Evolutionary conservation across 2,329 filamentous ascomycete species (phyloP).

Genomic region (Fonsecaea multimorphosa): DNA sequence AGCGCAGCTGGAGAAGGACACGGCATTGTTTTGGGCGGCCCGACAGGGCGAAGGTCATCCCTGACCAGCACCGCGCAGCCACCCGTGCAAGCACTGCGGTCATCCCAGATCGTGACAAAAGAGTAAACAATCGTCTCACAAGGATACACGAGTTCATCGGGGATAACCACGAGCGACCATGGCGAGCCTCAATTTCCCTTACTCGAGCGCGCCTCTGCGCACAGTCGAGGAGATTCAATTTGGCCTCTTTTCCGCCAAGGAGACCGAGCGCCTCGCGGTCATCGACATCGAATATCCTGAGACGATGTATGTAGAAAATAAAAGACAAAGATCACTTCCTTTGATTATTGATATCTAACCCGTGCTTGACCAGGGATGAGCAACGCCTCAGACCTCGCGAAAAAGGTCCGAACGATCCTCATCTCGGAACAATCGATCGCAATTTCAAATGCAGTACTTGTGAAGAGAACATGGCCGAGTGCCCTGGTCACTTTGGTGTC

Average conservation of each 20-base stretch:
- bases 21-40: conserved; percentile 37
- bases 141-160: conserved; percentile 37
- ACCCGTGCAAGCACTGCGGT: conserved; percentile 35
- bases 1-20: conserved; percentile 36
- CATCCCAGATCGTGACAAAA: conserved; percentile 30
- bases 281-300: conserved; percentile 97
- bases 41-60: conserved; percentile 38
- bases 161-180: conserved; percentile 63
- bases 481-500: conserved; percentile 97
- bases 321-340: conserved; percentile 27
- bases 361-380: conserved; percentile 68
- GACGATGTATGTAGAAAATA: conserved; percentile 70
- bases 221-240: conserved; percentile 99
- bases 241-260: conserved; percentile 93
- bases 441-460: conserved; percentile 96
- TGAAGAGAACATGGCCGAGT: conserved; percentile 92
- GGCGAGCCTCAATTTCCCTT: conserved; percentile 89
- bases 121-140: conserved; percentile 35
- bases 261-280: conserved; percentile 99
- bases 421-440: conserved; percentile 93
- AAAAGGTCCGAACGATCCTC: conserved; percentile 91
- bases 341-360: conserved; percentile 32
- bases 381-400: conserved; percentile 87
- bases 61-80: conserved; percentile 36
- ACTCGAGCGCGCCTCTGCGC: conserved; percentile 94